These are phyloP conservation scores for Closterium sp. DNA, from an alignment of 139 green algal genomes.

Conservation along the genomic window DNA sequence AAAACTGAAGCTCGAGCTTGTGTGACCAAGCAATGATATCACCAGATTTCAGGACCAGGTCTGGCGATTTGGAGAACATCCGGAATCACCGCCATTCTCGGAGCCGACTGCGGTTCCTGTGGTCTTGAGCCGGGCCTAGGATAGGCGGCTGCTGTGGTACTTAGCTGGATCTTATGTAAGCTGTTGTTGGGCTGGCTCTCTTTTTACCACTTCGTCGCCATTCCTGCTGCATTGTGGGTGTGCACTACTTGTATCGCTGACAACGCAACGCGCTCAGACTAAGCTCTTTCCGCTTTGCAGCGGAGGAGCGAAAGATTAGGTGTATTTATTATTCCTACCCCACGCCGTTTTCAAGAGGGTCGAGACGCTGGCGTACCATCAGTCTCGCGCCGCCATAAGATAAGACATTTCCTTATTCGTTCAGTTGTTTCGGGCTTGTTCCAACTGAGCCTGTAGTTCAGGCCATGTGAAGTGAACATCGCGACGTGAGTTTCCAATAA, in stretches of 20 bases:
- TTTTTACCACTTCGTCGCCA: background rate
- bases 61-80: background rate
- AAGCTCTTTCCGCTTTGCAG: background rate
- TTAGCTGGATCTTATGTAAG: background rate
- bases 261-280: no score
- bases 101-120: background rate
- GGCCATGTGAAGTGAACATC: no score
- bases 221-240: background rate
- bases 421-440: no score
- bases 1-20: no score
- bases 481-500: no score
- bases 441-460: no score
- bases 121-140: background rate
- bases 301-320: no score
- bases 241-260: background rate
- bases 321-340: no score
- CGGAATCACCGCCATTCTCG: background rate
- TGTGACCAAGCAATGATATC: no score
- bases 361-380: background rate
- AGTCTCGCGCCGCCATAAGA: background rate
- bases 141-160: background rate
- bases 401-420: no score
- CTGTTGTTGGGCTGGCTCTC: background rate
- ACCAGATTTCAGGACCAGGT: no score
- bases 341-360: background rate